Base-by-base conservation (phyloP, 345 rosid species). In the Hibiscus tridactylites region DNA sequence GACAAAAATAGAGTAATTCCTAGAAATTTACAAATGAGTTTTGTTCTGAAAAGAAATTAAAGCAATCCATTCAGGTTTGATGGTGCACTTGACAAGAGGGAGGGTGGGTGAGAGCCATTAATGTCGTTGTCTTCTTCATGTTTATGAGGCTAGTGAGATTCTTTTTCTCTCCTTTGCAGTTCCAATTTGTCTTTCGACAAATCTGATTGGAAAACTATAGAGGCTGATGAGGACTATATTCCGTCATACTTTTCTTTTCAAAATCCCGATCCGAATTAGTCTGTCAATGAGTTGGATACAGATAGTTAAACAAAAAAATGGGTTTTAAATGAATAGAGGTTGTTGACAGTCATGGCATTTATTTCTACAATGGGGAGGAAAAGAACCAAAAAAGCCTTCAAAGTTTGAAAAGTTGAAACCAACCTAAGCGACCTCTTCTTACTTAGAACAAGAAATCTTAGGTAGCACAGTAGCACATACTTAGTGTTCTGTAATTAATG, bases 31-130 rank as follows among this genome's bases (percentile, higher is more conserved):
- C 47, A 10, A 44, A 9, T 10, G 3, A 60, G 24, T 53, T 53
- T 54, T 56, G 50, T 56, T 29, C 1, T 19, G 1, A 28, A 31
- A 59, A 39, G 31, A 65, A 39, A 39, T 61, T 61, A 39, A 39
- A 29, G 35, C 39, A 44, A 44, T 42, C 47, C 12, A 44, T 44
- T 44, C 47, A 44, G 74, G 5, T 6, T 66, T 66, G 39, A 66
- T 54, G 47, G 28, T 72, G 26, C 52, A 57, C 67, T 39, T 73
- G 9, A 65, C 59, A 29, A 49, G 24, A 26, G 35, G 13, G 24
- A 26, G 35, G 13, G 63, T 72, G 42, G 81, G 77, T 75, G 76
- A 62, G 44, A 62, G 24, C 29, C 54, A 5, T 72, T 71, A 49
- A 3, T 21, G 59, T 75, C 26, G 72, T 63, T 74, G 71, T 77